Evolutionary conservation across 2,329 filamentous ascomycete genomes (phyloP).

Genomic region (Aspergillus brunneoviolaceus): DNA sequence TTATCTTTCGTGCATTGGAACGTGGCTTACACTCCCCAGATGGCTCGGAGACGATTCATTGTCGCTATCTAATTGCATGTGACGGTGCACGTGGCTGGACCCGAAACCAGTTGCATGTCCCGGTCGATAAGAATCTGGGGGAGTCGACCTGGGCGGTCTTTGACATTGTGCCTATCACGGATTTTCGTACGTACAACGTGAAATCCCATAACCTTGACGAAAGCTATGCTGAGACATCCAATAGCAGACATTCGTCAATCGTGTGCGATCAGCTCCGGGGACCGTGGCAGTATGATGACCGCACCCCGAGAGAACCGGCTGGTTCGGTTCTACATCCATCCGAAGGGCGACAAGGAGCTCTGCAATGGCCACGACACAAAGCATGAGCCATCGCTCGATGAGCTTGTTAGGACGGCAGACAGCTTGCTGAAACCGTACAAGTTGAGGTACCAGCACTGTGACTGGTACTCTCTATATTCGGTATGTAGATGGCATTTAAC

Average conservation of each 20-base stretch:
- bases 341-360: constrained; percentile 3
- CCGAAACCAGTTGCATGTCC: constrained; percentile 56
- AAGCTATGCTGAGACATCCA: too few relatives aligned
- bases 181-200: constrained; percentile 10
- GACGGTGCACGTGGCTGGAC: constrained; percentile 70
- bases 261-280: constrained; percentile 13
- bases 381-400: constrained; percentile 6
- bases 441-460: constrained; percentile 15
- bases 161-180: constrained; percentile 54
- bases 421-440: constrained; percentile 14
- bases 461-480: constrained; percentile 20
- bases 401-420: constrained; percentile 8
- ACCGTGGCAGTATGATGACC: constrained; percentile 17
- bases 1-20: not conserved
- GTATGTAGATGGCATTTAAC: constrained; percentile 2
- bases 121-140: constrained; percentile 55
- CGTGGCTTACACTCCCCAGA: not conserved
- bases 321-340: constrained; percentile 19
- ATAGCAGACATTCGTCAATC: constrained; percentile 20
- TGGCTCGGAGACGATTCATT: constrained; percentile 42
- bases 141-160: constrained; percentile 49
- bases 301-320: constrained; percentile 19
- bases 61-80: constrained; percentile 66
- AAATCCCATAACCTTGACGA: too few relatives aligned
- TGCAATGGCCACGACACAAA: not conserved